Evolutionary conservation across 352 stramenopile species (phyloP).

Genomic region (Phytophthora foliorum): DNA sequence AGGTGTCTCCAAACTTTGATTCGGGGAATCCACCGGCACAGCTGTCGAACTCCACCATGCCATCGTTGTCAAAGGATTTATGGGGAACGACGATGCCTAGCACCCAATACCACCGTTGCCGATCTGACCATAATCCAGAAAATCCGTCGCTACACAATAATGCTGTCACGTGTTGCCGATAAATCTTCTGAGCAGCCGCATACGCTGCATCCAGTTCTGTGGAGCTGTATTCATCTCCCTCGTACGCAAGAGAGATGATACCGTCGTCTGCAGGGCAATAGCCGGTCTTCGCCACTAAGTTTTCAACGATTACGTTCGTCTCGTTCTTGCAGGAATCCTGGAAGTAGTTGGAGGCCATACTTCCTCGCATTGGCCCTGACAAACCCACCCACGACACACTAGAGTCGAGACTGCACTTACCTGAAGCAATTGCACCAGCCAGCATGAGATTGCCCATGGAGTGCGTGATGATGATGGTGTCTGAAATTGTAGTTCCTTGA

Average conservation of each 20-base stretch:
- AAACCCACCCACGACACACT: slow-evolving; percentile 48
- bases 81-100: slow-evolving; percentile 39
- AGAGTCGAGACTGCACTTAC: slow-evolving; percentile 30
- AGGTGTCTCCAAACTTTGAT: slow-evolving; percentile 40
- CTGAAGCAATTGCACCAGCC: slow-evolving; percentile 38
- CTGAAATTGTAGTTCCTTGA: slow-evolving; percentile 24
- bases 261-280: slow-evolving; percentile 35
- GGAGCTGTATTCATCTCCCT: slow-evolving; percentile 38
- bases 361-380: slow-evolving; percentile 46
- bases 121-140: slow-evolving; percentile 42
- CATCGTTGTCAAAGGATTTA: slow-evolving; percentile 45
- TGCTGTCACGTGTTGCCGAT: slow-evolving; percentile 39
- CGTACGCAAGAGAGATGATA: slow-evolving; percentile 46
- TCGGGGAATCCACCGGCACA: slow-evolving; percentile 41
- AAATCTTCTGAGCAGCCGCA: slow-evolving; percentile 41
- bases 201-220: slow-evolving; percentile 36
- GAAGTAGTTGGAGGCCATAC: slow-evolving; percentile 55
- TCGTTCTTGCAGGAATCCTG: slow-evolving; percentile 45
- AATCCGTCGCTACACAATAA: slow-evolving; percentile 51
- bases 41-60: slow-evolving; percentile 57
- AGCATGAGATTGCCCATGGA: slow-evolving; percentile 55
- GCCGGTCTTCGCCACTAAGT: slow-evolving; percentile 31
- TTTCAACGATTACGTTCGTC: slow-evolving; percentile 29
- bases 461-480: slow-evolving; percentile 54
- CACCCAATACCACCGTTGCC: slow-evolving; percentile 31